Conservation (phyloP, 352 stramenopile genomes). For the Pythium angustatum region DNA sequence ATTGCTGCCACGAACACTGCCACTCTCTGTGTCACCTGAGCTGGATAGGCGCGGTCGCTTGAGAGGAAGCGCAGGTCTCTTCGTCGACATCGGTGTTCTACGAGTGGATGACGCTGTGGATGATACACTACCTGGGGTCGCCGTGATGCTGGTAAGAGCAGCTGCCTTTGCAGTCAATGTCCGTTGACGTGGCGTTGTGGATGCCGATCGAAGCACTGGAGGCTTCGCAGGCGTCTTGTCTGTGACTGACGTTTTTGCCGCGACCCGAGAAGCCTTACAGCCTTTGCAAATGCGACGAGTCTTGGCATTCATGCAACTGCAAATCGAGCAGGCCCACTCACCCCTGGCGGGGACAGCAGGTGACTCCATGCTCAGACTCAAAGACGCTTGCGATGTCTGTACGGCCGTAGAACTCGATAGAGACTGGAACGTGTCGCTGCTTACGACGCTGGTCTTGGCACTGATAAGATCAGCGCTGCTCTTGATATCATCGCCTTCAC, state of each 20-base stretch:
- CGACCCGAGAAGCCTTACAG: conserved; percentile 36
- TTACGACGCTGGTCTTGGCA: conserved; percentile 1
- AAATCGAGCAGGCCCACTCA: conserved; percentile 58
- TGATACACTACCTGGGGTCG: background rate
- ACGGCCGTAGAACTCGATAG: background rate
- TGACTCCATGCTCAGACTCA: conserved; percentile 13
- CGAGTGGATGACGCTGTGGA: background rate
- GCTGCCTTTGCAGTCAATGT: background rate
- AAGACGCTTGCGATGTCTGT: background rate
- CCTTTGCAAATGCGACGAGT: conserved; percentile 48
- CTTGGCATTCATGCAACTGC: conserved; percentile 52
- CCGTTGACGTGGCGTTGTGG: conserved; percentile 13
- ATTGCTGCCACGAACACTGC: conserved; percentile 18
- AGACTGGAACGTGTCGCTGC: background rate
- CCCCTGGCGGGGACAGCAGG: conserved; percentile 20
- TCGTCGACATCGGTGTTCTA: background rate
- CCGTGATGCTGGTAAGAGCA: background rate
- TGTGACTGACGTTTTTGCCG: conserved; percentile 23
- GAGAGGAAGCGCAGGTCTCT: conserved; percentile 4
- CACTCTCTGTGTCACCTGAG: conserved; percentile 4
- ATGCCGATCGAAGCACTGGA: background rate
- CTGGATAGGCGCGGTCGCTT: conserved; percentile 20
- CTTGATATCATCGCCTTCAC: conserved; percentile 10
- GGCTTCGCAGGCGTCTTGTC: conserved; percentile 14
- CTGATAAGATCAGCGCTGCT: background rate